These are phyloP conservation scores for Trapa incisa DNA, from an alignment of 345 rosid species.

Conservation along the genomic window DNA sequence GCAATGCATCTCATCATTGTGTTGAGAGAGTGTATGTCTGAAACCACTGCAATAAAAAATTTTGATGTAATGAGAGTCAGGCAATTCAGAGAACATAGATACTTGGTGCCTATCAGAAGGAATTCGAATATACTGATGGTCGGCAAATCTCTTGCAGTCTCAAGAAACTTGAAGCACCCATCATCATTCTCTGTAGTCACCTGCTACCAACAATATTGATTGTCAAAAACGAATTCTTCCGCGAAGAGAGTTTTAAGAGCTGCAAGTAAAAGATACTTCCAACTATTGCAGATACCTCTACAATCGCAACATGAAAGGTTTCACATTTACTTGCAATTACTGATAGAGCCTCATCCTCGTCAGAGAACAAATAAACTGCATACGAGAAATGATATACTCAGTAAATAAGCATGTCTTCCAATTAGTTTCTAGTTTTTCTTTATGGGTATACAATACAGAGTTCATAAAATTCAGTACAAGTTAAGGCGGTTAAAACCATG, in stretches of 20 bases:
- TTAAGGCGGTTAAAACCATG: too few relatives aligned
- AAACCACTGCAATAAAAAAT: conserved; percentile 54
- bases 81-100: neutral
- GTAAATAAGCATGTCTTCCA: neutral
- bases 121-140: conserved; percentile 54
- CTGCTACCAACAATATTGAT: conserved; percentile 20
- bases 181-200: conserved; percentile 28
- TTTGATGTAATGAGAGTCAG: neutral
- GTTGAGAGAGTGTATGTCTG: conserved; percentile 63
- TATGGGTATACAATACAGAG: too few relatives aligned
- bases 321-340: conserved; percentile 47
- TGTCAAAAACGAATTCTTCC: neutral
- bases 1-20: conserved; percentile 93
- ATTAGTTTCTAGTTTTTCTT: too few relatives aligned
- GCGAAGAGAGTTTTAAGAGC: neutral
- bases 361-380: conserved; percentile 61
- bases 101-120: neutral
- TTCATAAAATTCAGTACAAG: too few relatives aligned
- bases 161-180: conserved; percentile 64
- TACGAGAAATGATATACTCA: conserved; percentile 8
- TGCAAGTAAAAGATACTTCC: neutral
- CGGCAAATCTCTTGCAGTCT: conserved; percentile 68
- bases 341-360: conserved; percentile 62
- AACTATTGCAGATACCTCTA: conserved; percentile 39
- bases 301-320: conserved; percentile 75